Base-by-base conservation (phyloP, 441 rosid genomes). In the Gossypium aridum region DNA sequence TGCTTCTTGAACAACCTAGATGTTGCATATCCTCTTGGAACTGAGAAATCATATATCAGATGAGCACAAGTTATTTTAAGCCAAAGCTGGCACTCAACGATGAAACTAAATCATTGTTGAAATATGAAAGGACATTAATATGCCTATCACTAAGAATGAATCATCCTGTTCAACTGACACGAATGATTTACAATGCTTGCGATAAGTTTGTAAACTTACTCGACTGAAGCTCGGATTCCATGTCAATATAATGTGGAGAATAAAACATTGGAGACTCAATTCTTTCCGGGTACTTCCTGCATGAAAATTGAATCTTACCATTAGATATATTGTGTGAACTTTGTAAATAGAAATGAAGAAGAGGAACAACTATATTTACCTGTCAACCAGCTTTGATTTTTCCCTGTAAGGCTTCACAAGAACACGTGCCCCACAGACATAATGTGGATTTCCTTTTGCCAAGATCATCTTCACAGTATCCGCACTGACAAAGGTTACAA, bases 381-480 rank as follows among this genome's bases (percentile, higher is more conserved):
- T 86, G 70, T 87, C 89, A 60, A 77, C 20, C 10, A 86, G 82
- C 86, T 86, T 91, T 2, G 91, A 79, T 75, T 85, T 91, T 76
- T 91, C 96, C 81, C 88, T 76, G 82, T 91, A 91, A 45, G 92
- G 96, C 76, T 89, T 91, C 20, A 89, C 93, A 51, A 91, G 87
- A 71, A 91, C 90, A 14, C 90, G 92, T 76, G 92, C 85, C n/a
- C 85, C 88, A 3, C 89, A 82, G 22, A 91, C 90, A 76, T 75
- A 91, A 85, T 91, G 96, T 14, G 92, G 93, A 80, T 89, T 89
- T 34, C 90, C 90, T 82, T 91, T 87, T 0, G 87, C 86, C 79
- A 89, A 79, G 47, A 91, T 82, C 71, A 80, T 80, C 72, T 86
- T 83, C 66, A 85, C 96, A 0, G 96, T 89, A 10, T 87, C 90